Base-by-base conservation (phyloP, 495 filamentous ascomycete species). In the Aspergillus bertholletiae region DNA sequence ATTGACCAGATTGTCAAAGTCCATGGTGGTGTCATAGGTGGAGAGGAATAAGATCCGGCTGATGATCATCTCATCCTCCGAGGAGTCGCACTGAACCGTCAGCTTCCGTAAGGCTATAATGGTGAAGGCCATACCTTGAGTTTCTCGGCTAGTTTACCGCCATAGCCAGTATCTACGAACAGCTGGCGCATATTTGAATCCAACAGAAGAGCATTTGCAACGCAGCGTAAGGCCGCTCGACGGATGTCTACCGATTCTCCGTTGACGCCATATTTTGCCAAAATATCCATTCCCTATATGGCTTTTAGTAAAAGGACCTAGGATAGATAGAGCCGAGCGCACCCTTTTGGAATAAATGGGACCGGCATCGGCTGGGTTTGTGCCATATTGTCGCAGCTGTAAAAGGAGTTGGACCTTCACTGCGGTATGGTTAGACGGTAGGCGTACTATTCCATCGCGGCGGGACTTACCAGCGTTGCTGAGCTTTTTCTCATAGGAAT, bases 201-300 rank as follows among this genome's bases (percentile, higher is more conserved):
- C 13, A 97, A 77, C 5, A 97, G 74, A 28, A 97, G 72, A 5
- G 91, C 82, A 71, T 98, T 98, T 53, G 92, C 94, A 23, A 97
- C 75, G 58, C 90, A 90, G 53, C 91, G 83, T 27, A 97, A 71
- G 3, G 92, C 94, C 62, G 91, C 85, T 48, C 83, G 84, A 7
- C 89, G 88, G 2, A 86, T 81, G 5, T 80, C 76, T 0, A 74
- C 53, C 7, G 80, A 84, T 48, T 86, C 77, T 7, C 67, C 63
- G 22, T 83, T 74, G 53, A 97, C 86, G 17, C 85, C 90, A 74
- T 94, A 84, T 37, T 74, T 81, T 34, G 82, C 75, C 34, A 98
- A 74, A 5, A 78, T 85, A 40, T 85, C 73, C 35, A 98, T 87
- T 6, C 90, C 91, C 89, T 96, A 55, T n/a, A 28, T 8, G 58